Percentiles rank a stretch among this genome's conserved stretches.
These are phyloP conservation scores for Camellia sinensis DNA, from an alignment of 148 eudicot species.

Conservation along the genomic window DNA sequence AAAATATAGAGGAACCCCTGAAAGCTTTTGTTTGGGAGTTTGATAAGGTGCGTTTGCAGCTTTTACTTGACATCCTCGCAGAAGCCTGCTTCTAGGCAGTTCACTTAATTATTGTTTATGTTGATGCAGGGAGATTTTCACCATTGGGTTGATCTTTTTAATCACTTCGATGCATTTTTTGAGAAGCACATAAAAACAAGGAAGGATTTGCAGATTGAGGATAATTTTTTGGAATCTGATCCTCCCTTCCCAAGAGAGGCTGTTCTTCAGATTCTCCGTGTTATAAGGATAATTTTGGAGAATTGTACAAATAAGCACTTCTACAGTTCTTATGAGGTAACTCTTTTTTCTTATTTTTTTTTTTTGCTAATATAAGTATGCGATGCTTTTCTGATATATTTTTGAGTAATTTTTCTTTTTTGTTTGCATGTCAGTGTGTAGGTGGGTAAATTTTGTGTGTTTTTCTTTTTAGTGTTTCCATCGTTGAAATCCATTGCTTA, in stretches of 20 bases:
- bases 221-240: slow-evolving; percentile 71
- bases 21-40: slow-evolving; percentile 87
- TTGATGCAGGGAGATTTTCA: slow-evolving; percentile 86
- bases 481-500: no score
- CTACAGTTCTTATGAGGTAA: slow-evolving; percentile 87
- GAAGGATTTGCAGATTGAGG: slow-evolving; percentile 83
- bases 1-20: slow-evolving; percentile 74
- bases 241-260: slow-evolving; percentile 94
- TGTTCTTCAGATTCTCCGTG: slow-evolving; percentile 87
- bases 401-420: no score
- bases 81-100: slow-evolving; percentile 12
- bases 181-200: slow-evolving; percentile 79
- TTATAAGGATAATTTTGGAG: slow-evolving; percentile 76
- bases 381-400: background rate
- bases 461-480: background rate
- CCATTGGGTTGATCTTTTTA: slow-evolving; percentile 95
- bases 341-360: slow-evolving; percentile 4
- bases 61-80: slow-evolving; percentile 1
- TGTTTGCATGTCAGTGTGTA: no score
- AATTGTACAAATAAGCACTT: slow-evolving; percentile 96
- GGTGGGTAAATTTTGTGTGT: background rate
- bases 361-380: background rate
- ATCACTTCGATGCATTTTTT: slow-evolving; percentile 85
- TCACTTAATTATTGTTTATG: slow-evolving; percentile 20
- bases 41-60: slow-evolving; percentile 62